Conservation (phyloP, 768 basidiomycete species). For the Xerocomellus intermedius region DNA sequence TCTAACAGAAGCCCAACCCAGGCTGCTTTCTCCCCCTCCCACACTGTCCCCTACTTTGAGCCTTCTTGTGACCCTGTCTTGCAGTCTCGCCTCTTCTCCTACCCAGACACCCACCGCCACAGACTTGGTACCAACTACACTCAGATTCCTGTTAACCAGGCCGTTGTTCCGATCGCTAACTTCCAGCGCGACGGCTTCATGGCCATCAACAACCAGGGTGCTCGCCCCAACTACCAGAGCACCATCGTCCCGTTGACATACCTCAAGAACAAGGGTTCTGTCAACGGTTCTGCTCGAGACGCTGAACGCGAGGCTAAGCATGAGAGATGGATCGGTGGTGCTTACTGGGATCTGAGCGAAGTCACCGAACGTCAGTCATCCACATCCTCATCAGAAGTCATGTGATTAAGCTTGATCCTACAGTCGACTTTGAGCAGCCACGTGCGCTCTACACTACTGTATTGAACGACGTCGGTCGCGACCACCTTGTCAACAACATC, state of each 20-base stretch:
- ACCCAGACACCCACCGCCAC: constrained; percentile 86
- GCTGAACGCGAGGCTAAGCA: constrained; percentile 45
- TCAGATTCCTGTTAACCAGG: constrained; percentile 86
- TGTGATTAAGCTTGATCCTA: neutral
- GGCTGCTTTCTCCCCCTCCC: constrained; percentile 86
- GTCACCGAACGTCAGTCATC: constrained; percentile 71
- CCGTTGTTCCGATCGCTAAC: constrained; percentile 71
- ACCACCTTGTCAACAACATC: constrained; percentile 66
- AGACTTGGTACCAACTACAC: constrained; percentile 80
- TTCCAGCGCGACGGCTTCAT: constrained; percentile 87
- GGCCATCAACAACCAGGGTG: constrained; percentile 75
- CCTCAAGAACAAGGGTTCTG: constrained; percentile 45
- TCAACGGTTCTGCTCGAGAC: constrained; percentile 43
- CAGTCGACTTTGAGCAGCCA: constrained; percentile 86
- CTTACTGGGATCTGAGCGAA: constrained; percentile 66
- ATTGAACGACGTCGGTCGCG: constrained; percentile 58
- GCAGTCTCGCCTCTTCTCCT: constrained; percentile 93
- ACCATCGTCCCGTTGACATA: constrained; percentile 72
- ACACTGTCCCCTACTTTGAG: constrained; percentile 86
- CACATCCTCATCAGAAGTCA: neutral
- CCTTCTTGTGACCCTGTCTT: constrained; percentile 89
- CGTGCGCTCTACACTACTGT: constrained; percentile 67
- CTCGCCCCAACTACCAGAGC: constrained; percentile 86
- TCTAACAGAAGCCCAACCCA: constrained; percentile 23
- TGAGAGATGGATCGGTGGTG: constrained; percentile 73